Conservation (phyloP, 1,284 basidiomycete genomes). For the Boletus semigastroideus region DNA sequence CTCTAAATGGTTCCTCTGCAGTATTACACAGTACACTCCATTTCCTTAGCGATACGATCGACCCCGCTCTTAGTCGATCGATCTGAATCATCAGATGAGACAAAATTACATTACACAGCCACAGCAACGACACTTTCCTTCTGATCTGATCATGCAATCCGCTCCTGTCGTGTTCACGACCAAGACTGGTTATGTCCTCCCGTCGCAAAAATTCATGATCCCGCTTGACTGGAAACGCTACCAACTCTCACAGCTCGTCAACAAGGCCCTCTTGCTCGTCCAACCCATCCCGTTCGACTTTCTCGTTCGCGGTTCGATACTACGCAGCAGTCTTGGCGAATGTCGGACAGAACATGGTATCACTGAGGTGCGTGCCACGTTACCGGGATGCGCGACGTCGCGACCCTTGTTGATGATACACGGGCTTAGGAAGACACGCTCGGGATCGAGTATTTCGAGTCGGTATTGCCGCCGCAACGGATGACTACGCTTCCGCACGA, state of each 20-base stretch:
- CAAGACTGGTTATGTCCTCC: conserved; percentile 62
- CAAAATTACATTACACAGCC: no score
- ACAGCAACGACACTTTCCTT: no score
- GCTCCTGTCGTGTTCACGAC: no score
- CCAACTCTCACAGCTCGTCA: conserved; percentile 97
- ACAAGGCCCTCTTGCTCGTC: conserved; percentile 70
- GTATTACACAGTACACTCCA: no score
- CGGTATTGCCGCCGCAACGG: conserved; percentile 85
- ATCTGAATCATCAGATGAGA: no score
- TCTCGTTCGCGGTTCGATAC: conserved; percentile 79
- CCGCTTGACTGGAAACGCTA: conserved; percentile 89
- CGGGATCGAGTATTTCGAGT: conserved; percentile 93
- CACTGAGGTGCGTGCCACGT: conserved; percentile 20
- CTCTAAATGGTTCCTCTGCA: no score
- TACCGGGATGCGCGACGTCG: conserved; percentile 2
- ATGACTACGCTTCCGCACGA: conserved; percentile 83
- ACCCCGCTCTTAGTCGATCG: no score
- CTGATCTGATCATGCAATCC: no score
- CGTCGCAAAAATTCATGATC: conserved; percentile 92
- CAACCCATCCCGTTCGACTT: conserved; percentile 91
- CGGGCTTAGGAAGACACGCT: conserved; percentile 76
- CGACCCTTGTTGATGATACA: conserved; percentile 22
- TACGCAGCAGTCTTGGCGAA: conserved; percentile 72
- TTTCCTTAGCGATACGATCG: no score
- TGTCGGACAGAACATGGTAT: conserved; percentile 43